Evolutionary conservation across 1,284 basidiomycete genomes (phyloP).

Genomic region (Rhodotorula sp.): DNA sequence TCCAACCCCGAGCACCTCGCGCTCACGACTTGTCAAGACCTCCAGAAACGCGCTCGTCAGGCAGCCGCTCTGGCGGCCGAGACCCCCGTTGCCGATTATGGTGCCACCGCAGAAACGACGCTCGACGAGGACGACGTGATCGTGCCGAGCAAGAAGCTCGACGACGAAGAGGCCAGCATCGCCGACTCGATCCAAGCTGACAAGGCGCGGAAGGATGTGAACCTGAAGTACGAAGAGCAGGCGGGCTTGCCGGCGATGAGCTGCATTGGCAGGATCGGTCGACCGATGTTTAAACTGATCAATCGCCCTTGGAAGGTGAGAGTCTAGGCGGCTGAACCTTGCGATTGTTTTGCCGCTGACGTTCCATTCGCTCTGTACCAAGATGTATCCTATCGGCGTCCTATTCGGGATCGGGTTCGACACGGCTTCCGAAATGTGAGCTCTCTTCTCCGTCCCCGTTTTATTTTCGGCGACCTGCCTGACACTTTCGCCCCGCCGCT

Average conservation of each 20-base stretch:
- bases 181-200: neutral
- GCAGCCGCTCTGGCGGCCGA: neutral
- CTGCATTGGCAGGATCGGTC: slow-evolving; percentile 47
- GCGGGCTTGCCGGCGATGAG: slow-evolving; percentile 31
- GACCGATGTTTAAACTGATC: slow-evolving; percentile 49
- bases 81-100: no score
- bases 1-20: neutral
- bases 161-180: neutral
- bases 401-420: slow-evolving; percentile 51
- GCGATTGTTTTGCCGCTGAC: neutral
- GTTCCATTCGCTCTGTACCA: neutral
- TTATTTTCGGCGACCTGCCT: no score
- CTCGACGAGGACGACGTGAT: neutral
- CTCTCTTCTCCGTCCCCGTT: neutral
- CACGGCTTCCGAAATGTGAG: slow-evolving; percentile 43
- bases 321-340: neutral
- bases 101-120: neutral
- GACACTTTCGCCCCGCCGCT: no score
- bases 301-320: slow-evolving; percentile 50
- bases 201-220: neutral
- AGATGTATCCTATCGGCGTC: slow-evolving; percentile 50
- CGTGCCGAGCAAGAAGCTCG: neutral
- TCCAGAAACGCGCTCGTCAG: neutral
- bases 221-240: neutral
- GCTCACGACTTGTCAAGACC: neutral